Evolutionary conservation across 208 protist genomes (phyloP).

Genomic region (Lotmaria passim): DNA sequence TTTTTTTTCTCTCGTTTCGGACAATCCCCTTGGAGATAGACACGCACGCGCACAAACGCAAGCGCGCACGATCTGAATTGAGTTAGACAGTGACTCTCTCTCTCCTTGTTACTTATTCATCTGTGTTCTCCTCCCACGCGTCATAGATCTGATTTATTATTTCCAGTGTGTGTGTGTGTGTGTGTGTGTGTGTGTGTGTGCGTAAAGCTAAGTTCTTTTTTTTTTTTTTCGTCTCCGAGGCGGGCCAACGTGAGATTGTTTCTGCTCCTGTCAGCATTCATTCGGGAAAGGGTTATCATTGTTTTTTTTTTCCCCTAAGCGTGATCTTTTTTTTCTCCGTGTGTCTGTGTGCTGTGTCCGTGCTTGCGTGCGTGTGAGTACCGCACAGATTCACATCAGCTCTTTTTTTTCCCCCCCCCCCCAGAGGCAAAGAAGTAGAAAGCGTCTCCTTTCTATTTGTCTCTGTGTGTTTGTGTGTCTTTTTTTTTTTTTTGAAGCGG

Average conservation of each 20-base stretch:
- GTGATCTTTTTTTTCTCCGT: slow-evolving; percentile 3
- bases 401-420: too few relatives aligned
- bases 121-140: not conserved
- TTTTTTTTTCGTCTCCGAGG: slow-evolving; percentile 13
- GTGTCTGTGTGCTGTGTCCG: too few relatives aligned
- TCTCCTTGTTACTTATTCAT: not conserved
- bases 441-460: too few relatives aligned
- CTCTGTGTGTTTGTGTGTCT: not conserved
- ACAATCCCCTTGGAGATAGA: too few relatives aligned
- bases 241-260: slow-evolving; percentile 3
- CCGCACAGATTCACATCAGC: not conserved
- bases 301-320: slow-evolving; percentile 1
- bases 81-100: too few relatives aligned
- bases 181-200: slow-evolving; percentile 7
- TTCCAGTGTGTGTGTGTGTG: slow-evolving; percentile 4
- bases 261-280: slow-evolving; percentile 8
- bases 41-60: too few relatives aligned
- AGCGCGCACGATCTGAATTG: too few relatives aligned
- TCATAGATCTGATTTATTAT: too few relatives aligned
- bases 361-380: not conserved
- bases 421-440: too few relatives aligned
- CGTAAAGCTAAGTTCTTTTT: not conserved
- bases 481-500: not conserved
- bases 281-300: slow-evolving; percentile 7
- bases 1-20: too few relatives aligned